phyloP scores from a whole-genome alignment of 2,329 filamentous ascomycete species.

The Neobulgaria alba region DNA sequence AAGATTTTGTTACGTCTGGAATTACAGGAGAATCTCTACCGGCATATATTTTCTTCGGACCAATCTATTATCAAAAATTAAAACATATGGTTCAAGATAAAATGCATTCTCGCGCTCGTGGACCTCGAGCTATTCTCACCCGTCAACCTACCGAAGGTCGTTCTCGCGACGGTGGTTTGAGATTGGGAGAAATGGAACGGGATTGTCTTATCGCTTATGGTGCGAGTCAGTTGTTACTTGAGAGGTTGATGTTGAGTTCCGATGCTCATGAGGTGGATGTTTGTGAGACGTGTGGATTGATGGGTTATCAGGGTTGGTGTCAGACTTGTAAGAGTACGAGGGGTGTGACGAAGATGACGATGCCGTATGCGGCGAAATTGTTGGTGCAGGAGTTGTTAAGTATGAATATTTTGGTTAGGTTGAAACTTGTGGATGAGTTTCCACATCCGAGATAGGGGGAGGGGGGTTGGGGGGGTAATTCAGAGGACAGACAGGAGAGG shows the following conservation, averaged over 20 bases:
- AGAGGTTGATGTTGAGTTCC: slow-evolving; percentile 88
- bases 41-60: slow-evolving; percentile 96
- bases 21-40: slow-evolving; percentile 91
- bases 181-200: slow-evolving; percentile 96
- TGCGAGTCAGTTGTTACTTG: slow-evolving; percentile 81
- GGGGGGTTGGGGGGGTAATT: no score
- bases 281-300: slow-evolving; percentile 87
- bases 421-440: slow-evolving; percentile 93
- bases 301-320: slow-evolving; percentile 93
- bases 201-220: slow-evolving; percentile 98
- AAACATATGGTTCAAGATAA: slow-evolving; percentile 99
- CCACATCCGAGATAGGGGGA: slow-evolving; percentile 36
- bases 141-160: slow-evolving; percentile 94
- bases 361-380: slow-evolving; percentile 95
- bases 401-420: slow-evolving; percentile 94
- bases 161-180: slow-evolving; percentile 82
- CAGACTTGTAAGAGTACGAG: slow-evolving; percentile 82
- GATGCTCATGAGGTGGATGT: slow-evolving; percentile 89
- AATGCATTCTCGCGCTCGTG: slow-evolving; percentile 92
- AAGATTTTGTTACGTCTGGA: slow-evolving; percentile 91
- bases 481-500: no score
- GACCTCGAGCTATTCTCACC: slow-evolving; percentile 84
- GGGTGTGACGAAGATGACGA: slow-evolving; percentile 83
- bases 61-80: slow-evolving; percentile 98
- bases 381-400: slow-evolving; percentile 92